Base-by-base conservation (phyloP, 441 rosid genomes). In the Codiaeum variegatum region DNA sequence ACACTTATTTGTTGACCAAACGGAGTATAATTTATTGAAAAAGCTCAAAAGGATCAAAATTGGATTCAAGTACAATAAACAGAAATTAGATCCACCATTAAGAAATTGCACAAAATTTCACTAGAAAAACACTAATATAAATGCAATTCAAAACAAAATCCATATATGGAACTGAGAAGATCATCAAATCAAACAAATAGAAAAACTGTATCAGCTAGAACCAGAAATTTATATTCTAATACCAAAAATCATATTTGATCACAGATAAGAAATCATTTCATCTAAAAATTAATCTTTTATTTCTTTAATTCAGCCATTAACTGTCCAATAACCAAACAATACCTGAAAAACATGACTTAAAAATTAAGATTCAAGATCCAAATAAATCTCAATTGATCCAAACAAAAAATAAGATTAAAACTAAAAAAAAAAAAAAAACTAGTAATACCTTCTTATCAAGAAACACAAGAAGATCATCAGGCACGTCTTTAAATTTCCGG, bases 361-460 rank as follows among this genome's bases (percentile, higher is more conserved):
- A 29, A 24, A 5, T 28, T 7, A 49, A 54, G 26, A 18, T 5
- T 12, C 16, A 19, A 23, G 51, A 58, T 60, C 5, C 40, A 60
- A 36, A 51, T 13, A 52, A 51, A 49, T 31, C 23, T 19, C 4
- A 65, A n/a, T 15, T 9, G 24, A 31, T 51, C 7, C 19, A 55
- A 23, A 24, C 11, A 11, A 24, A 23, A 55, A 23, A 23, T 10
- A 0, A 31, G 29, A 62, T 64, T 24, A 54, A 1, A 18, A 62
- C n/a, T n/a, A 2, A 11, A 69, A 19, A 72, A 16, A 10, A 46
- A 55, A 46, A n/a, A 16, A 47, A n/a, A 13, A 40, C 16, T 58
- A 18, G 6, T n/a, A 19, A 36, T 73, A 90, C 96, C 97, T 94
- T 92, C 55, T 81, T 62, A 77, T 92, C 99, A 19, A 88, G 77